Percentiles rank a stretch among this genome's conserved stretches.
phyloP scores from a whole-genome alignment of 1,139 yeast genomes.

The Kluyveromyces marxianus region DNA sequence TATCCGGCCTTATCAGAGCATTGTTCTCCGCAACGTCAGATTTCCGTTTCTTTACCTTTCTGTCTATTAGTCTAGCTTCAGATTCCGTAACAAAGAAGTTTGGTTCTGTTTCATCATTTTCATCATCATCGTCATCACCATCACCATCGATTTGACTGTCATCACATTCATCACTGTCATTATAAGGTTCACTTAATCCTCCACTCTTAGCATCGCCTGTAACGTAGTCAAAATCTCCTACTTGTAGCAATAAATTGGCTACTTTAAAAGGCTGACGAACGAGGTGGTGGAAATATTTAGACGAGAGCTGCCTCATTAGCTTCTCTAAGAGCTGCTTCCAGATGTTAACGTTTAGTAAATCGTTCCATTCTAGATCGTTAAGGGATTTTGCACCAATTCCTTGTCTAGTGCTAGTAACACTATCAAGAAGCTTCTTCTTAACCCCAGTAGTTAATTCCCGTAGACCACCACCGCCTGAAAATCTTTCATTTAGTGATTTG shows the following conservation, averaged over 20 bases:
- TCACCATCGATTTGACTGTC: constrained; percentile 32
- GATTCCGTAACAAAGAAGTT: constrained; percentile 4
- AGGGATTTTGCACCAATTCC: constrained; percentile 12
- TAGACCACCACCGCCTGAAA: constrained; percentile 5
- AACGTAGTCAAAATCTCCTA: constrained; percentile 47
- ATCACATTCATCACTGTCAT: constrained; percentile 7
- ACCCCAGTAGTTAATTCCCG: constrained; percentile 8
- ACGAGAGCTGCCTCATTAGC: constrained; percentile 52
- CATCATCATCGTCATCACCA: constrained; percentile 48
- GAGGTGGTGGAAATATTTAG: constrained; percentile 59
- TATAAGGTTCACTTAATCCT: constrained; percentile 4
- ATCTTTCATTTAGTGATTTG: constrained; percentile 7
- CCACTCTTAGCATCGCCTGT: not conserved
- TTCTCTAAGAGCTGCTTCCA: constrained; percentile 47
- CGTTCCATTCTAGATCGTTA: constrained; percentile 58
- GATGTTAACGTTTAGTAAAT: constrained; percentile 54
- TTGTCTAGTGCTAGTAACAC: not conserved
- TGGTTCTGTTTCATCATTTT: constrained; percentile 33
- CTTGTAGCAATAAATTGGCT: constrained; percentile 69
- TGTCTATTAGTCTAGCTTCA: not conserved
- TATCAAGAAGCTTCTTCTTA: constrained; percentile 4
- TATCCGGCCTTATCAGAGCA: constrained; percentile 45
- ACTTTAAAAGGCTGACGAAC: constrained; percentile 87
- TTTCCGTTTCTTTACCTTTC: not conserved
- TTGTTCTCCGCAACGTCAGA: constrained; percentile 8